Evolutionary conservation across 2,329 filamentous ascomycete genomes (phyloP).

Genomic region (Fusarium proliferatum): DNA sequence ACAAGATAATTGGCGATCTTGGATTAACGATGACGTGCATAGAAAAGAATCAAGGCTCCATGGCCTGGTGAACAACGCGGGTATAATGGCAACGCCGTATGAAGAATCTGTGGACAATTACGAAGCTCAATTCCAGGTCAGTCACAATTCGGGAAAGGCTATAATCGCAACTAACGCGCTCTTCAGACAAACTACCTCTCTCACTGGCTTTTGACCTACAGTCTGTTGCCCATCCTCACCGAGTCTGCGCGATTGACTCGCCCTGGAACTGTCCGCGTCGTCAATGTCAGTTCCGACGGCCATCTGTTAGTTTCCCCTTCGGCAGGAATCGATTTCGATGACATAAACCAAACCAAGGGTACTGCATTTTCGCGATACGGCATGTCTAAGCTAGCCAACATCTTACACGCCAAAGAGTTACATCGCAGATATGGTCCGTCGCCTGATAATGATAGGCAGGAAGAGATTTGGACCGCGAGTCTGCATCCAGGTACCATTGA

Average conservation of each 20-base stretch:
- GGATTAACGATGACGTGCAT: neutral
- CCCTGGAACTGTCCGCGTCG: conserved; percentile 19
- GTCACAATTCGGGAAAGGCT: fast-evolving
- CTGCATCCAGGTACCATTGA: conserved; percentile 26
- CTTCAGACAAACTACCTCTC: conserved; percentile 19
- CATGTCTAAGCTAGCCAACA: conserved; percentile 24
- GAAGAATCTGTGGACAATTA: conserved; percentile 11
- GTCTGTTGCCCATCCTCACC: conserved; percentile 12
- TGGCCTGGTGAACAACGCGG: conserved; percentile 16
- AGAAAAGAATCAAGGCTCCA: neutral
- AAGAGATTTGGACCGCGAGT: conserved; percentile 18
- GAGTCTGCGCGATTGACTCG: neutral
- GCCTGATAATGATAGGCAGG: neutral
- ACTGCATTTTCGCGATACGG: conserved; percentile 8
- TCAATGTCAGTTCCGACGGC: conserved; percentile 23
- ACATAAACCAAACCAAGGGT: neutral
- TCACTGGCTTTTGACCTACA: conserved; percentile 19
- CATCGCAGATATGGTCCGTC: conserved; percentile 15
- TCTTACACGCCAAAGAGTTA: conserved; percentile 25
- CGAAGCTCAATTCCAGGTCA: conserved; percentile 14
- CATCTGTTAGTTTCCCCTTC: conserved; percentile 10
- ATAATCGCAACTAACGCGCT: neutral
- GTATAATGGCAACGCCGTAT: conserved; percentile 22
- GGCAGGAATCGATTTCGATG: conserved; percentile 15
- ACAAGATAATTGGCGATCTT: fast-evolving